Percentiles rank a stretch among this genome's conserved stretches.
phyloP scores from a whole-genome alignment of 768 basidiomycete genomes.

The Tephrocybe sp. region DNA sequence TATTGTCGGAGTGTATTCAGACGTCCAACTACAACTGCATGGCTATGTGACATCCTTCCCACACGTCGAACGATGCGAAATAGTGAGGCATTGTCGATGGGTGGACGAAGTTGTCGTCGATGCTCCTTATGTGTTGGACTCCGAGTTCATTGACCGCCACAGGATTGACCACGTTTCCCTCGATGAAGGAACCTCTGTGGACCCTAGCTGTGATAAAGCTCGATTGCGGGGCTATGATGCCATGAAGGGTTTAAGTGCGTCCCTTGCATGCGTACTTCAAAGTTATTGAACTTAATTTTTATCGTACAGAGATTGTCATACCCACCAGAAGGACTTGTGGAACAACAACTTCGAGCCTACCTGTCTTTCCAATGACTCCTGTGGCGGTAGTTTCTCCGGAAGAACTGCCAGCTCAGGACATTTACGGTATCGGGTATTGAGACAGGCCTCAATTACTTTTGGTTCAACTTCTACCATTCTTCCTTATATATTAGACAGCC shows the following conservation, averaged over 20 bases:
- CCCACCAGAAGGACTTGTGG: constrained; percentile 15
- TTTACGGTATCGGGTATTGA: constrained; percentile 9
- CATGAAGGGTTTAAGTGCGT: constrained; percentile 16
- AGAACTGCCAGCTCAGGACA: not conserved
- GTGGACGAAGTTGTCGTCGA: constrained; percentile 91
- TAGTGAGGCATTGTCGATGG: constrained; percentile 92
- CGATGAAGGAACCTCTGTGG: constrained; percentile 87
- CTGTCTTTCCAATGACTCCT: not conserved
- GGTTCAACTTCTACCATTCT: too few relatives aligned
- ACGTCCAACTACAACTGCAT: constrained; percentile 76
- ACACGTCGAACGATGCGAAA: constrained; percentile 61
- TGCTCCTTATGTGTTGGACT: constrained; percentile 86
- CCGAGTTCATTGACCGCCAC: constrained; percentile 79
- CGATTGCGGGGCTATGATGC: constrained; percentile 17
- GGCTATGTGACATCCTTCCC: constrained; percentile 4
- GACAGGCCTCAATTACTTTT: too few relatives aligned
- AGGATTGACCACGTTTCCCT: constrained; percentile 96
- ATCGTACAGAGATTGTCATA: constrained; percentile 12
- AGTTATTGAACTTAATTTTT: not conserved
- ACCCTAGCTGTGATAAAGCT: constrained; percentile 57
- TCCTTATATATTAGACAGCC: too few relatives aligned
- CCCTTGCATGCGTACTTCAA: not conserved
- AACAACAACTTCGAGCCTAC: not conserved
- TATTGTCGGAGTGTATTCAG: constrained; percentile 88
- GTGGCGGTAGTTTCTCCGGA: not conserved